Evolutionary conservation across 441 rosid genomes (phyloP).

Genomic region (Gossypium gossypioides): DNA sequence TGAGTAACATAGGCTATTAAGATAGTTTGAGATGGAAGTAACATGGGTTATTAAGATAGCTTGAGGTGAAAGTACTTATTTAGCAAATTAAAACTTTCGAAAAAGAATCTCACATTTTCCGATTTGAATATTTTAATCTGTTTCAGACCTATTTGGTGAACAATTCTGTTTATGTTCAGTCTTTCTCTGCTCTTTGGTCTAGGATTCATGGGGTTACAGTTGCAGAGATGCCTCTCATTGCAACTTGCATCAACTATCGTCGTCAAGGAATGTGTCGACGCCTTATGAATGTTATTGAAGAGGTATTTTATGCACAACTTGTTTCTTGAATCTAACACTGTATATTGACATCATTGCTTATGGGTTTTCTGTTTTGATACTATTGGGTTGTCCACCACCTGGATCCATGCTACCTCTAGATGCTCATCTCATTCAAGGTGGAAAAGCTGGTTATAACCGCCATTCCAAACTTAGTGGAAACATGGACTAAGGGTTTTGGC

Average conservation of each 20-base stretch:
- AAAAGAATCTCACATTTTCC: neutral
- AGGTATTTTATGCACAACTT: constrained; percentile 31
- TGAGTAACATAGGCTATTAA: neutral
- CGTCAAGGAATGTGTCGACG: constrained; percentile 91
- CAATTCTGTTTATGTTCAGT: neutral
- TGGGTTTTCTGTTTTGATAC: neutral
- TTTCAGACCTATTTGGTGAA: neutral
- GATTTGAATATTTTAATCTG: neutral
- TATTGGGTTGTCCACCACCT: neutral
- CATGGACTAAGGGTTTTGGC: constrained; percentile 87
- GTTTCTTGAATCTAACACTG: neutral
- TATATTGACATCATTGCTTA: neutral
- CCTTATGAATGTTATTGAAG: constrained; percentile 70
- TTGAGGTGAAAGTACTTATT: neutral
- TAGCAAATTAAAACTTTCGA: neutral
- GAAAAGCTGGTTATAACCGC: constrained; percentile 85
- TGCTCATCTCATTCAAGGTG: constrained; percentile 68
- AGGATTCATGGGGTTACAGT: constrained; percentile 77
- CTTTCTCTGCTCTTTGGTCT: constrained; percentile 2
- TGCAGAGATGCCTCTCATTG: constrained; percentile 97
- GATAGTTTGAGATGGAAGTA: neutral
- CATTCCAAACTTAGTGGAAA: constrained; percentile 69
- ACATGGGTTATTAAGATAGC: neutral
- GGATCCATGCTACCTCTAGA: constrained; percentile 34
- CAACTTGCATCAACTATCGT: constrained; percentile 82